A percentile compares a stretch with the other conserved stretches of the same genome.
Conservation (phyloP, 305 asterid species). For the Andrographis paniculata region DNA sequence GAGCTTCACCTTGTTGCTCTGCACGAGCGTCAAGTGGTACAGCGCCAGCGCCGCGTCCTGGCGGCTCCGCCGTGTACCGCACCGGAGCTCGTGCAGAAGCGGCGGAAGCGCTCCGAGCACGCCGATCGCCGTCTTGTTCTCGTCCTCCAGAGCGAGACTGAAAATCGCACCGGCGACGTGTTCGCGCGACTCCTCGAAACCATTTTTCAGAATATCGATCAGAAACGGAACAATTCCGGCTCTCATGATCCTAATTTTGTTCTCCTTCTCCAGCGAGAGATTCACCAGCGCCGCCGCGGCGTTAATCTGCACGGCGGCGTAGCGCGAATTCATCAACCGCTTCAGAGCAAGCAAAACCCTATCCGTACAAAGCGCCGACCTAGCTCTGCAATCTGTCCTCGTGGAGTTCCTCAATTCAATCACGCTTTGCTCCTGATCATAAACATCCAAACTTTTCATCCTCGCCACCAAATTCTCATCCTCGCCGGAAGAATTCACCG, state of each 20-base stretch:
- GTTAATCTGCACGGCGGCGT: constrained; percentile 54
- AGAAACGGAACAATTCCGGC: constrained; percentile 54
- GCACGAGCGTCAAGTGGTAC: constrained; percentile 61
- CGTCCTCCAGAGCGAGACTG: constrained; percentile 65
- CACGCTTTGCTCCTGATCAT: constrained; percentile 66
- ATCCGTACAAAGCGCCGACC: constrained; percentile 46
- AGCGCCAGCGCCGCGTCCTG: constrained; percentile 68
- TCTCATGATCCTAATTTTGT: constrained; percentile 58
- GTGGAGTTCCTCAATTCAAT: constrained; percentile 55
- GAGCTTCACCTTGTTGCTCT: constrained; percentile 50
- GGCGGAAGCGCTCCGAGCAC: constrained; percentile 73
- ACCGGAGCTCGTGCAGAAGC: constrained; percentile 53
- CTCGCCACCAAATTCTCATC: constrained; percentile 32
- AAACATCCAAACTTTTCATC: constrained; percentile 43
- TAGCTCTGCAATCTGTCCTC: constrained; percentile 38
- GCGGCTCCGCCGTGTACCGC: constrained; percentile 57
- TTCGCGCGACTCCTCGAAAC: constrained; percentile 68
- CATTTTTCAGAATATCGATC: constrained; percentile 52
- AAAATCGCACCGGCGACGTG: constrained; percentile 85
- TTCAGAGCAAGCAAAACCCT: constrained; percentile 49
- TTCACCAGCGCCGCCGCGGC: constrained; percentile 67
- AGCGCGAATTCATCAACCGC: constrained; percentile 45
- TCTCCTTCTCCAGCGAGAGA: constrained; percentile 53
- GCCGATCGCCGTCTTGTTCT: constrained; percentile 70
- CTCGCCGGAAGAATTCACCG: constrained; percentile 20